phyloP scores from a whole-genome alignment of 2,329 filamentous ascomycete species.

The Nemania serpens region DNA sequence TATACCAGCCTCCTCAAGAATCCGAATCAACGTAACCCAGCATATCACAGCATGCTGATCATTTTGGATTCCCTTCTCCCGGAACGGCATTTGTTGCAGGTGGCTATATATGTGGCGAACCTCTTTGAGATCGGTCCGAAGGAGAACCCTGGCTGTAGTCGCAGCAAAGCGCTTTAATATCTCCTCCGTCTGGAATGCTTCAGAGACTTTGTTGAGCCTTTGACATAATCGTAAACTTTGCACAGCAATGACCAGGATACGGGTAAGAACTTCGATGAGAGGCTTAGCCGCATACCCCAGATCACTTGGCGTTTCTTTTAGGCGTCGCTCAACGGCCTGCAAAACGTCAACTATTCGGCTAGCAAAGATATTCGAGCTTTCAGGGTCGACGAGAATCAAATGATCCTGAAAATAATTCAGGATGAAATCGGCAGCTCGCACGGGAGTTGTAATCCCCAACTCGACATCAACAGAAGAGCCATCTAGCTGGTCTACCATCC shows the following conservation, averaged over 20 bases:
- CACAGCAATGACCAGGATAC: conserved; percentile 45
- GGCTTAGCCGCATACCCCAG: conserved; percentile 35
- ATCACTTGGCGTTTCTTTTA: conserved; percentile 35
- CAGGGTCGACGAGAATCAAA: conserved; percentile 46
- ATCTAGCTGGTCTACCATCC: conserved; percentile 53
- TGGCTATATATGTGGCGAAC: conserved; percentile 54
- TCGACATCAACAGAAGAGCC: conserved; percentile 22
- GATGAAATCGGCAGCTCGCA: conserved; percentile 50
- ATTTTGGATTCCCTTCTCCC: conserved; percentile 58
- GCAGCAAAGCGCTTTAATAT: conserved; percentile 51
- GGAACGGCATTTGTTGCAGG: conserved; percentile 49
- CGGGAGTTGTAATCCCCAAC: conserved; percentile 28
- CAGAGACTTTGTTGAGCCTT: conserved; percentile 39
- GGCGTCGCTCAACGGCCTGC: conserved; percentile 46
- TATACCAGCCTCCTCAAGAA: conserved; percentile 55
- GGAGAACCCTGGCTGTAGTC: conserved; percentile 47
- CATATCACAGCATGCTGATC: conserved; percentile 53
- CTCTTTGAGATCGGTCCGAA: conserved; percentile 48
- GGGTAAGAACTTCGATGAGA: conserved; percentile 45
- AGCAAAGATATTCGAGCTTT: conserved; percentile 48
- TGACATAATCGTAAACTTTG: conserved; percentile 52
- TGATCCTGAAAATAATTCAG: conserved; percentile 53
- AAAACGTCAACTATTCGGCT: conserved; percentile 51
- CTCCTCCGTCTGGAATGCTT: conserved; percentile 54
- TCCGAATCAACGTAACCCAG: conserved; percentile 64